A percentile compares a stretch with the other conserved stretches of the same genome.
Conservation (phyloP, 129 eudicot genomes). For the Artemisia argyi region DNA sequence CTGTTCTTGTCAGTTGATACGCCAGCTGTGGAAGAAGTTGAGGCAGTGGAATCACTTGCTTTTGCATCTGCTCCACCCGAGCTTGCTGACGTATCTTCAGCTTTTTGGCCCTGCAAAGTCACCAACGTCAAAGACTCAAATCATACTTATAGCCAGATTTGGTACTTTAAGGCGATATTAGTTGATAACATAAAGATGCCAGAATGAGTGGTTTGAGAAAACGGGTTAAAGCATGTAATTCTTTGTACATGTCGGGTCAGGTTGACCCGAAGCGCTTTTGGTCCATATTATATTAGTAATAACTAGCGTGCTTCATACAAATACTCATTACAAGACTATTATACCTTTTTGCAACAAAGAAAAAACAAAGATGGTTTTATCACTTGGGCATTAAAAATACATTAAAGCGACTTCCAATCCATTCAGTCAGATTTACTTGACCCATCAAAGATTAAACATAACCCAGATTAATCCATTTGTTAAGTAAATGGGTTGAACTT, state of each 20-base stretch:
- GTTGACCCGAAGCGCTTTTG: too few species aligned
- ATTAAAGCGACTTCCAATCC: neutral
- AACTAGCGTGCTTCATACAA: neutral
- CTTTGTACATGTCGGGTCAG: neutral
- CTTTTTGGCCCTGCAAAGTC: slow-evolving; percentile 60
- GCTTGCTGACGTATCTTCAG: slow-evolving; percentile 50
- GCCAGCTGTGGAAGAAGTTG: too few species aligned
- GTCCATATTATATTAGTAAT: neutral
- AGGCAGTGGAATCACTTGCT: too few species aligned
- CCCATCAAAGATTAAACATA: slow-evolving; percentile 1
- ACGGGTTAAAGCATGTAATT: too few species aligned
- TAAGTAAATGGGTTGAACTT: neutral
- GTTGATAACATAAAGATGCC: neutral
- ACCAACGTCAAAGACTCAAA: slow-evolving; percentile 9
- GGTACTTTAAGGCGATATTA: neutral
- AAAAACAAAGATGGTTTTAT: neutral
- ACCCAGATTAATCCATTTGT: neutral
- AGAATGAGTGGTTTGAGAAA: neutral
- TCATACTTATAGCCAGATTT: slow-evolving; percentile 5
- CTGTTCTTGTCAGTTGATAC: too few species aligned
- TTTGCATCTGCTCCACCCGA: too few species aligned
- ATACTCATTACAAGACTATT: neutral
- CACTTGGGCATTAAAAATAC: neutral
- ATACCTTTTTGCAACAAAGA: neutral
- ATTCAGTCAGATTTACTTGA: neutral